Evolutionary conservation across 805 yeast genomes (phyloP).

Genomic region (Barnettozyma populi): DNA sequence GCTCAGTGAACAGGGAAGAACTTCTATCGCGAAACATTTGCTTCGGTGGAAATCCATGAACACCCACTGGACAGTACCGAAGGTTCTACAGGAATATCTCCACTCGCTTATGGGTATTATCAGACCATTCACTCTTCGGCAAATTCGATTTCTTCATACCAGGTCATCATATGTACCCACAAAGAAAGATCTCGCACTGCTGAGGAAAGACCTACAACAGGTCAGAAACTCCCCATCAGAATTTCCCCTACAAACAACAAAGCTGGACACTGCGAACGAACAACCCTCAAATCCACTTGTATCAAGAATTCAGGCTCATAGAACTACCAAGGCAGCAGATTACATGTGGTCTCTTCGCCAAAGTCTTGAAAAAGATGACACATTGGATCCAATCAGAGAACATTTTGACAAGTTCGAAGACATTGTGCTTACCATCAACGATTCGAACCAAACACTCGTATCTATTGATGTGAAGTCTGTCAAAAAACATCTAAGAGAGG

Average conservation of each 20-base stretch:
- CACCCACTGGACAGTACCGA: background rate
- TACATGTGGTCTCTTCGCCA: conserved; percentile 9
- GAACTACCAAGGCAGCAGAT: conserved; percentile 8
- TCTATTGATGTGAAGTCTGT: conserved; percentile 2
- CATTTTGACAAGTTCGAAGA: conserved; percentile 3
- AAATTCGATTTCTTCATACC: background rate
- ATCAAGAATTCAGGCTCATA: background rate
- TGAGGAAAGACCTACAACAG: background rate
- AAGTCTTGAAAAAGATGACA: background rate
- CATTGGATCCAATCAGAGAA: background rate
- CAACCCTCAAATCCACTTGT: background rate
- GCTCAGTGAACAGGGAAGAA: too few relatives aligned
- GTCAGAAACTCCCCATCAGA: background rate
- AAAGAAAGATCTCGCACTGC: background rate
- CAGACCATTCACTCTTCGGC: background rate
- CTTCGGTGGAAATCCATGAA: too few relatives aligned
- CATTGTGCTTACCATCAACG: conserved; percentile 4
- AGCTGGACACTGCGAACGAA: background rate
- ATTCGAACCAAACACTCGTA: background rate
- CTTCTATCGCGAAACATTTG: background rate
- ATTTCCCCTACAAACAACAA: background rate
- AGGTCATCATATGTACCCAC: background rate
- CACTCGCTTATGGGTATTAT: background rate
- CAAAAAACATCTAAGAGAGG: background rate
- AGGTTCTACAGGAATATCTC: too few relatives aligned